Base-by-base conservation (phyloP, 1,139 yeast species). In the Komagataea norvegica region DNA sequence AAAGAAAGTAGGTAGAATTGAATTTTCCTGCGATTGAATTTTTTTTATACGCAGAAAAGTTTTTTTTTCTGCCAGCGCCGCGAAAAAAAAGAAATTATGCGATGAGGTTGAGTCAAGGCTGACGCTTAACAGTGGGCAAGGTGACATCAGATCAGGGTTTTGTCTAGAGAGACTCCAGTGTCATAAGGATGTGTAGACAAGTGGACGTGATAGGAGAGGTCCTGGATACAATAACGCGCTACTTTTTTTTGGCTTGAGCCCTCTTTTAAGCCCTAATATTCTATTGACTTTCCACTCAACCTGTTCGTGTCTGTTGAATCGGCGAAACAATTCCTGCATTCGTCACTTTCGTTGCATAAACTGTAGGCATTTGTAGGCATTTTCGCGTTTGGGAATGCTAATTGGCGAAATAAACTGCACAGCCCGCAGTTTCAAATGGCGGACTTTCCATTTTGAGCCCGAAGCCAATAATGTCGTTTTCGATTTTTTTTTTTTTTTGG, bases 1-100 rank as follows among this genome's bases (percentile, higher is more conserved):
- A 45, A 38, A 43, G 51, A 45, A 46, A 48, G 42, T 39, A 45
- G 40, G 31, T 32, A 34, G 38, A 36, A 41, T 43, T 43, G 29
- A 8, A 11, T 14, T 17, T 26, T 29, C 26, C 30, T 23, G 22
- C 35, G 25, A 26, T 29, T 22, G 21, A 22, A 18, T 11, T 31
- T 34, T 31, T 29, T 41, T 37, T 35, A 37, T 39, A 31, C 25
- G 25, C 31, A 43, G 32, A 43, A 37, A 37, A 38, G 30, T 16
- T 29, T 34, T 32, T 27, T 10, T 29, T 17, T 14, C 11, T 19
- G 24, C 4, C 14, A 15, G 18, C 15, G n/a, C 7, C 21, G 31
- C 13, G 23, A 16, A 27, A 34, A 27, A 13, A 31, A 29, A 25
- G 25, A 21, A 33, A 21, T 29, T 29, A 15, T 20, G 41, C 30